Evolutionary conservation across 179 eudicot species (phyloP).

Genomic region (Amaranthus tricolor): DNA sequence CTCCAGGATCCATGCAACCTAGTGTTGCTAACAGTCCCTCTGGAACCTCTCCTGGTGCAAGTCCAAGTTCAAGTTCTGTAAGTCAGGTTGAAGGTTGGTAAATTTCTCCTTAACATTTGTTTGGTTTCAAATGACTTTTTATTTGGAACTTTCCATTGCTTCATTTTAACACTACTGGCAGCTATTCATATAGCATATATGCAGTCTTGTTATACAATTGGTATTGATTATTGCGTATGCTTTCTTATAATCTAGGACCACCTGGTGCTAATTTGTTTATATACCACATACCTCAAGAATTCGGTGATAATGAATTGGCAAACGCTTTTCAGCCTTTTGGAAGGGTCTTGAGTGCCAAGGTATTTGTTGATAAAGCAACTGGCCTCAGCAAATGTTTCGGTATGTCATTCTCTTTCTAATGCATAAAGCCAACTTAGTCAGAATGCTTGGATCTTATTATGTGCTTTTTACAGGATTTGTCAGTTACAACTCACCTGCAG

Average conservation of each 20-base stretch:
- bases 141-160: background rate
- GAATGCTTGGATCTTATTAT: slow-evolving; percentile 14
- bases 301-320: slow-evolving; percentile 83
- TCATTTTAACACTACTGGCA: background rate
- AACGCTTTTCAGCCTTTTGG: slow-evolving; percentile 79
- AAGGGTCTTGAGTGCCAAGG: slow-evolving; percentile 91
- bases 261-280: slow-evolving; percentile 94
- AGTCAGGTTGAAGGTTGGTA: slow-evolving; percentile 78
- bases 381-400: slow-evolving; percentile 99
- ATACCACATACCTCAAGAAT: slow-evolving; percentile 98
- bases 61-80: slow-evolving; percentile 56
- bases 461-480: slow-evolving; percentile 71
- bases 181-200: background rate
- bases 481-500: slow-evolving; percentile 77
- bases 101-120: background rate
- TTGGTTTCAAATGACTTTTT: background rate
- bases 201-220: background rate
- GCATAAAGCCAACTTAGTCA: background rate
- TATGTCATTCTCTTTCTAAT: slow-evolving; percentile 22
- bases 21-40: slow-evolving; percentile 51
- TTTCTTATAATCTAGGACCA: slow-evolving; percentile 58
- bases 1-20: slow-evolving; percentile 52
- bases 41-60: slow-evolving; percentile 72
- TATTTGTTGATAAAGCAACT: slow-evolving; percentile 85
- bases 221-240: background rate